Percentiles rank a stretch among this genome's conserved stretches.
Conservation (phyloP, 2,329 filamentous ascomycete genomes). For the Byssochlamys sp. region DNA sequence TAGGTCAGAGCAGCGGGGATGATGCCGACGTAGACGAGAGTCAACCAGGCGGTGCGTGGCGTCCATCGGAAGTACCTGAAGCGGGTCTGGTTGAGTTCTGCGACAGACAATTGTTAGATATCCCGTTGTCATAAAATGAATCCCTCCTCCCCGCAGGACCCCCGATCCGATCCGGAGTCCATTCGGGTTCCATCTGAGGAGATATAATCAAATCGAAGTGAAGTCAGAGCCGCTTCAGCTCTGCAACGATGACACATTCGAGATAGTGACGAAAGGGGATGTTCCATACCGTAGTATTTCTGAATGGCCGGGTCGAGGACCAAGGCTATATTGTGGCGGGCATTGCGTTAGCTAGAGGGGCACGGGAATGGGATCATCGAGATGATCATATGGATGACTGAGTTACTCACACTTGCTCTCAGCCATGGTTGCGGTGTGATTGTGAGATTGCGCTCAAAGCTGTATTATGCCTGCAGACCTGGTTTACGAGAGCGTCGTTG, state of each 20-base stretch:
- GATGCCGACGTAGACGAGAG: slow-evolving; percentile 64
- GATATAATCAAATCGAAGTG: background rate
- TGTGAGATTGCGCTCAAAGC: background rate
- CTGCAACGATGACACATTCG: slow-evolving; percentile 5
- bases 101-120: slow-evolving; percentile 10
- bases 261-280: slow-evolving; percentile 7
- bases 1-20: slow-evolving; percentile 64
- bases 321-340: slow-evolving; percentile 25
- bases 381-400: background rate
- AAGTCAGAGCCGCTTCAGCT: background rate
- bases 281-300: slow-evolving; percentile 41
- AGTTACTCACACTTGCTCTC: background rate
- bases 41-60: slow-evolving; percentile 66
- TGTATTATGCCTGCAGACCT: background rate
- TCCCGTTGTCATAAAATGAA: slow-evolving; percentile 2
- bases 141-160: background rate
- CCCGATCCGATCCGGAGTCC: background rate
- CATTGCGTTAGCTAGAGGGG: background rate
- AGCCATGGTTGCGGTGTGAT: background rate
- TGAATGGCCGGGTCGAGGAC: slow-evolving; percentile 37
- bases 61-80: slow-evolving; percentile 97
- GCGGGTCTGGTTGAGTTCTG: slow-evolving; percentile 74
- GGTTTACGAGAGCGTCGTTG: background rate
- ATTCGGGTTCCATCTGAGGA: background rate
- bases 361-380: background rate